Evolutionary conservation across 805 yeast species (phyloP).

Genomic region (Kodamaea kakaduensis): DNA sequence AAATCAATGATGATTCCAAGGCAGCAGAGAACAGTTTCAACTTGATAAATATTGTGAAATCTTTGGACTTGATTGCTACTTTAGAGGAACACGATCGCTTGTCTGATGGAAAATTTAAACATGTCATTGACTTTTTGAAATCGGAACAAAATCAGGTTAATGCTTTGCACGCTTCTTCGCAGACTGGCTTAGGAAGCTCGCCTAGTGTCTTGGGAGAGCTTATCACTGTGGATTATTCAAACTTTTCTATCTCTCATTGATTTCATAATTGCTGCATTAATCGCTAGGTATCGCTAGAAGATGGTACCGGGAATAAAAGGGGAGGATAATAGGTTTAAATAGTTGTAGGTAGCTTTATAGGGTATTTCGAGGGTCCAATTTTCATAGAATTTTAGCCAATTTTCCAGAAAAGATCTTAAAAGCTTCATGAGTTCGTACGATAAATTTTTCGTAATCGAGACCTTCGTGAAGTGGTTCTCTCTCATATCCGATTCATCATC

Average conservation of each 20-base stretch:
- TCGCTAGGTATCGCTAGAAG: background rate
- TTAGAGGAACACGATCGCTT: slow-evolving; percentile 43
- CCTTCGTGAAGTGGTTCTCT: slow-evolving; percentile 22
- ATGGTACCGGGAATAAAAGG: too few relatives aligned
- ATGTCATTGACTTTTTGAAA: slow-evolving; percentile 42
- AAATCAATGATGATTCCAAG: slow-evolving; percentile 3
- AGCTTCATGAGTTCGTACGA: background rate
- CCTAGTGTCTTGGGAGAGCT: slow-evolving; percentile 28
- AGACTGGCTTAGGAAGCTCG: slow-evolving; percentile 10
- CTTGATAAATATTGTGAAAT: slow-evolving; percentile 29
- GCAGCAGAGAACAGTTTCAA: slow-evolving; percentile 17
- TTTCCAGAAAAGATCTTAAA: background rate
- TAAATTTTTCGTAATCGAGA: slow-evolving; percentile 5
- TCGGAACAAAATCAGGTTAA: slow-evolving; percentile 25
- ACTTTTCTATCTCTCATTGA: slow-evolving; percentile 31
- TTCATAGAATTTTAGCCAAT: background rate
- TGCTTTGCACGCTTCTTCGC: slow-evolving; percentile 24
- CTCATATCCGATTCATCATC: slow-evolving; percentile 21
- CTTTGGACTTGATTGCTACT: slow-evolving; percentile 38
- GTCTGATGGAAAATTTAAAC: slow-evolving; percentile 39
- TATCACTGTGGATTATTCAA: slow-evolving; percentile 42
- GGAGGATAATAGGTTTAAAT: too few relatives aligned
- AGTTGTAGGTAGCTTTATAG: too few relatives aligned
- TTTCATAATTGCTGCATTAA: background rate
- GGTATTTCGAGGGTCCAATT: too few relatives aligned